Base-by-base conservation (phyloP, 345 rosid genomes). In the Eucalyptus cloeziana region DNA sequence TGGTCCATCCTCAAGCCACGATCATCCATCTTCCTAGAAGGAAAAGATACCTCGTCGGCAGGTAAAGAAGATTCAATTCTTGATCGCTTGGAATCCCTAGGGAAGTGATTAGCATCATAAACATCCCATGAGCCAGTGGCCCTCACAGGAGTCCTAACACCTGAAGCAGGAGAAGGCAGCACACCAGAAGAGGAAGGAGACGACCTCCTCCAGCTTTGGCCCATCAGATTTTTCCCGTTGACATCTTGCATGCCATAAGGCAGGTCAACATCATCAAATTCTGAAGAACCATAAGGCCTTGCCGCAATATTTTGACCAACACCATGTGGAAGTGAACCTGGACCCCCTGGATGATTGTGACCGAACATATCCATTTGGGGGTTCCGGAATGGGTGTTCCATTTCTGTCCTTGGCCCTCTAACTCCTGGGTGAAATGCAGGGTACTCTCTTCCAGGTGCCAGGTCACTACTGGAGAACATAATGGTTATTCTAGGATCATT, bases 401-500 rank as follows among this genome's bases (percentile, higher is more conserved):
- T 91, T 85, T 95, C 98, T 88, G 96, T 90, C 87, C 96, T 93
- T 87, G 94, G 86, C 58, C 94, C 96, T 90, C 93, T 95, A 50
- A 87, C 91, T 83, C 96, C 96, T 56, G 96, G 92, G 89, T 93
- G 89, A 89, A 94, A 91, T 58, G 92, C 90, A 6, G 94, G 85
- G 90, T 90, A 91, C 19, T 95, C 98, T 94, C 92, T 94, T 21
- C 93, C 95, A 45, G 96, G 95, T 50, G 95, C 96, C 88, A 94
- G 89, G 86, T 90, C 96, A 89, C 97, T 95, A 87, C 94, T 95
- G 67, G 97, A 94, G 90, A 89, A 98, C 98, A 94, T 94, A 43
- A 97, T 98, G 50, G 97, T 96, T 88, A 98, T 97, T 86, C 98
- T 95, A 88, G 98, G 96, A 91, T 98, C 98, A 71, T 95, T 97